Conservation (phyloP, 2,329 filamentous ascomycete species). For the Periconia sp. region DNA sequence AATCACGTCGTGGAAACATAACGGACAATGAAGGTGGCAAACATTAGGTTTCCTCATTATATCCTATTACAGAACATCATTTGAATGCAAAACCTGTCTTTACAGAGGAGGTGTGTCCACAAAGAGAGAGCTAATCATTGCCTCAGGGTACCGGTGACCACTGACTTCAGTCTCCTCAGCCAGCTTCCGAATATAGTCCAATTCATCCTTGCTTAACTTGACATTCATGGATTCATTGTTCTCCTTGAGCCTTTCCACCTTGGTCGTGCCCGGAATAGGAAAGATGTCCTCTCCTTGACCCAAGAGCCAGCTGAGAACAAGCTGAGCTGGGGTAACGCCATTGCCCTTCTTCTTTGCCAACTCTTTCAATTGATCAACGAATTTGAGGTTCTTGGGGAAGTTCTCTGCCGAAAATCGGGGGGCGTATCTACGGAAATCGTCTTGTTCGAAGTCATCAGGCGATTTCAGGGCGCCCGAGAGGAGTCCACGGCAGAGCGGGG, state of each 20-base stretch:
- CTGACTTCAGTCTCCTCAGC: slow-evolving; percentile 45
- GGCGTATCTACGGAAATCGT: slow-evolving; percentile 23
- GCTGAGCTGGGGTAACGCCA: slow-evolving; percentile 56
- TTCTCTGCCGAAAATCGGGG: slow-evolving; percentile 50
- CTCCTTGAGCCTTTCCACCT: slow-evolving; percentile 31
- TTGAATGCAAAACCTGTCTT: neutral
- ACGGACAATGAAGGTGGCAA: no score
- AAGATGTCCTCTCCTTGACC: slow-evolving; percentile 53
- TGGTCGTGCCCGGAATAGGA: slow-evolving; percentile 57
- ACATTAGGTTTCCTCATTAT: no score
- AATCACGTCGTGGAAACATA: no score
- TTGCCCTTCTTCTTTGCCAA: slow-evolving; percentile 49
- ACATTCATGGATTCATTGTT: slow-evolving; percentile 32
- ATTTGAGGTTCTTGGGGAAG: slow-evolving; percentile 39
- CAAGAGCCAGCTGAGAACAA: slow-evolving; percentile 51
- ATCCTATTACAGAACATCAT: no score
- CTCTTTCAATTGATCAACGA: slow-evolving; percentile 33
- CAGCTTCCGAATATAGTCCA: slow-evolving; percentile 28
- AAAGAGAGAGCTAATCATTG: slow-evolving; percentile 35
- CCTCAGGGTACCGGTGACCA: slow-evolving; percentile 45
- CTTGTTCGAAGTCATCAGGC: slow-evolving; percentile 50
- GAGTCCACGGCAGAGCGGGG: slow-evolving; percentile 41
- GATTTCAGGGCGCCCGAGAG: slow-evolving; percentile 27
- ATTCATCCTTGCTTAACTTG: slow-evolving; percentile 30
- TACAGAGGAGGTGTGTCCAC: slow-evolving; percentile 42